phyloP scores from a whole-genome alignment of 805 yeast species.

The Torulaspora microellipsoides region DNA sequence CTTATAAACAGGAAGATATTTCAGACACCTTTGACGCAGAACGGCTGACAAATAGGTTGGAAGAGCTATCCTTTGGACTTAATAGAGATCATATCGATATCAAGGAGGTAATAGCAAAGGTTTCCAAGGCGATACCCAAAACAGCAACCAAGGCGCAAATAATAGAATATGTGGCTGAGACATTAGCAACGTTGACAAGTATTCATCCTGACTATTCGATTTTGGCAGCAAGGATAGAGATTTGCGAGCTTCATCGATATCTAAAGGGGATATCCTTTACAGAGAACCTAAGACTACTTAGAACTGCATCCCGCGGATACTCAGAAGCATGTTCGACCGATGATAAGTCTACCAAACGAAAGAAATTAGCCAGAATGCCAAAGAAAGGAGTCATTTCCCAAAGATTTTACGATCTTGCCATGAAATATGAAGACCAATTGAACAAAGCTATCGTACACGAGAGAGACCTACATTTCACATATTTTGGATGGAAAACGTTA shows the following conservation, averaged over 20 bases:
- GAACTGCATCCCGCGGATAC: constrained; percentile 2
- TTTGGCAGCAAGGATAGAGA: constrained; percentile 89
- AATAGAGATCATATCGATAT: constrained; percentile 86
- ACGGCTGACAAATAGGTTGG: constrained; percentile 4
- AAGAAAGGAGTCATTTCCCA: constrained; percentile 63
- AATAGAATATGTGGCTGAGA: constrained; percentile 65
- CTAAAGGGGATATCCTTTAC: constrained; percentile 14
- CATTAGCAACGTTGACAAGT: constrained; percentile 93
- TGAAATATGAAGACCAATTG: constrained; percentile 54
- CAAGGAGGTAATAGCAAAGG: constrained; percentile 85
- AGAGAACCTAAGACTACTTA: constrained; percentile 12
- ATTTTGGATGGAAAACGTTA: constrained; percentile 84
- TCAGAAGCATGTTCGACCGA: neutral
- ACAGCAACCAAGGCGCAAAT: constrained; percentile 4
- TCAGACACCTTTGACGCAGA: constrained; percentile 2
- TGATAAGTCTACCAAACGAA: constrained; percentile 79
- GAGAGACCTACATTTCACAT: constrained; percentile 71
- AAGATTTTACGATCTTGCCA: constrained; percentile 56
- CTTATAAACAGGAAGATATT: neutral
- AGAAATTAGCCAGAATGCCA: constrained; percentile 62
- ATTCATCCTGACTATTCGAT: constrained; percentile 95
- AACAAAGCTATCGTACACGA: constrained; percentile 65
- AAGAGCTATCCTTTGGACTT: constrained; percentile 71
- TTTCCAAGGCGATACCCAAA: constrained; percentile 54
- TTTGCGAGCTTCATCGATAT: constrained; percentile 85